Conservation (phyloP, 495 filamentous ascomycete genomes). For the Lasiosphaeria ovina region DNA sequence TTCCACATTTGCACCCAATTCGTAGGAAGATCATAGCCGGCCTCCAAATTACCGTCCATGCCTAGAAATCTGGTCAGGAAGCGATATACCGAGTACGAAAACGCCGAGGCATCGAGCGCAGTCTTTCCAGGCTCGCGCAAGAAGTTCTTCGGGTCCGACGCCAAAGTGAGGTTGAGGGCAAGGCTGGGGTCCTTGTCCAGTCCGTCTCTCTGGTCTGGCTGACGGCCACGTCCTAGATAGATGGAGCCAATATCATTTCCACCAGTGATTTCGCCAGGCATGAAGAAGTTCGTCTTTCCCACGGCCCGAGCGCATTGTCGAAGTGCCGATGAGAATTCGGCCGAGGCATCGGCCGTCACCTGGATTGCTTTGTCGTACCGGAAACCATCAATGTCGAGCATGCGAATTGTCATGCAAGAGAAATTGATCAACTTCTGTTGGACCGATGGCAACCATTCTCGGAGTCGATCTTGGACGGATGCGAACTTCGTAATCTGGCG, state of each 20-base stretch:
- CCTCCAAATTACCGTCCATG: conserved; percentile 61
- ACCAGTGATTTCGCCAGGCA: conserved; percentile 63
- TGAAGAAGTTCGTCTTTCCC: conserved; percentile 64
- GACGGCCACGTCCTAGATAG: conserved; percentile 64
- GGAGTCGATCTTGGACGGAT: conserved; percentile 70
- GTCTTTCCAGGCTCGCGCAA: conserved; percentile 51
- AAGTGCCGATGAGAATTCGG: conserved; percentile 52
- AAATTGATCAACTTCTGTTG: conserved; percentile 58
- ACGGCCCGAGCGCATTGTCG: conserved; percentile 54
- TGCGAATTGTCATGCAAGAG: conserved; percentile 64
- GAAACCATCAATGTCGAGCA: conserved; percentile 67
- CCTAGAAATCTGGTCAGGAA: conserved; percentile 64
- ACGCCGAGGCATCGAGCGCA: conserved; percentile 63
- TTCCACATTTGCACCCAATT: conserved; percentile 64
- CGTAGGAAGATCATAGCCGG: conserved; percentile 56
- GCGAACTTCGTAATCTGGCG: conserved; percentile 66
- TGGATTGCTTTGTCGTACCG: conserved; percentile 67
- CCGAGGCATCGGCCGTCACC: conserved; percentile 61
- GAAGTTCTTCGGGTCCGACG: conserved; percentile 48
- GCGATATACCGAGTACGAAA: conserved; percentile 71
- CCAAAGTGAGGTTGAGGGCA: conserved; percentile 34
- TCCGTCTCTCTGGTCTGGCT: conserved; percentile 49
- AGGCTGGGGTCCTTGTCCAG: conserved; percentile 42
- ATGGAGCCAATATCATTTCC: conserved; percentile 62
- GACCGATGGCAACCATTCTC: conserved; percentile 66